Base-by-base conservation (phyloP, 2,329 filamentous ascomycete genomes). In the Aureobasidium sp. region DNA sequence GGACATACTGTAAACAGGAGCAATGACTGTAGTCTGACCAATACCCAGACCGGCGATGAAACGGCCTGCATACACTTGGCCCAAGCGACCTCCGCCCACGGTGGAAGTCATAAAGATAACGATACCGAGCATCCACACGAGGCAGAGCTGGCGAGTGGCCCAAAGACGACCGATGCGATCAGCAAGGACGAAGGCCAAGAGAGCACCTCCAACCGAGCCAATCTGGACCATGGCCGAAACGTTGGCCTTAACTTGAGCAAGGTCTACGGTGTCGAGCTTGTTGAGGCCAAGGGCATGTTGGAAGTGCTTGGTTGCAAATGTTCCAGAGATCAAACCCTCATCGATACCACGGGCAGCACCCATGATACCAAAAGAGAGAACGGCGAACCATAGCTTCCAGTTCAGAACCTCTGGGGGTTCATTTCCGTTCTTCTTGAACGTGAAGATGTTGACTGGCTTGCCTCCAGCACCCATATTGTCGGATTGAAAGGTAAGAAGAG, bases 201-300 rank as follows among this genome's bases (percentile, higher is more conserved):
- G 78, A 42, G 88, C 86, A 58, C 89, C 88, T 2, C 78, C 85
- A 31, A 91, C 87, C 34, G 83, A 87, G 29, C 88, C 88, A 68
- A 91, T 84, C 74, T 91, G 88, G 0, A 91, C 88, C 88, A 91
- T 91, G 59, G 87, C 82, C 2, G 87, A 86, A 60, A 91, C 86
- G 72, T 91, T 91, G 67, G 65, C 66, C 62, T 88, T 86, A 77
- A 87, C 85, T 71, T 88, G 84, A 63, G 87, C 85, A 70, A 82
- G 77, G 51, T 83, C 79, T 2, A 80, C 75, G 0, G 71, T 68
- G 53, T 73, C 77, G 70, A 86, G 85, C 1, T 77, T 75, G 4
- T 76, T 73, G 65, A 84, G 84, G 67, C 83, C 67, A 70, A 89
- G 86, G 49, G 77, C 77, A 0, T 72, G 64, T 67, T 86, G 80